These are phyloP conservation scores for Geotrichum bryndzae DNA, from an alignment of 1,139 yeast genomes.

Conservation along the genomic window DNA sequence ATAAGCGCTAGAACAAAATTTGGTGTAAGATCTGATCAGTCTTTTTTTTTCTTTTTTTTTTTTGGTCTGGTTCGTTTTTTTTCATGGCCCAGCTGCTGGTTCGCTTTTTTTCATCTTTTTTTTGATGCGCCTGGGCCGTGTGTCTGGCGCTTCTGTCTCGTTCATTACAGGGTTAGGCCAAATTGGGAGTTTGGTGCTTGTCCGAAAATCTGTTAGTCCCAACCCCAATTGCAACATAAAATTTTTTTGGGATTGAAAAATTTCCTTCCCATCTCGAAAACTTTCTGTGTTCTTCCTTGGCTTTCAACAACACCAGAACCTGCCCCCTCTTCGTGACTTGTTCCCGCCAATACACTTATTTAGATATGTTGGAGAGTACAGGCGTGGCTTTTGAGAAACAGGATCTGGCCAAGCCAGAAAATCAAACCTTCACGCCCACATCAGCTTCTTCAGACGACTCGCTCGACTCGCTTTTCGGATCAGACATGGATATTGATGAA, in stretches of 20 bases:
- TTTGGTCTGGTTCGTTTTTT: neutral
- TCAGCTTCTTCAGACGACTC: neutral
- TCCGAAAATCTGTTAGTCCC: neutral
- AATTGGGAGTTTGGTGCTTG: neutral
- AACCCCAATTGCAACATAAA: neutral
- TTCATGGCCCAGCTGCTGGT: neutral
- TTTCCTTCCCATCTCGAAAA: neutral
- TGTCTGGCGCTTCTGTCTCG: neutral
- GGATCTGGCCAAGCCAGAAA: neutral
- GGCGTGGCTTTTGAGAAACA: neutral
- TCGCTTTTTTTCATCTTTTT: neutral
- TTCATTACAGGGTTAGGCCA: neutral
- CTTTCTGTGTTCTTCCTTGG: neutral
- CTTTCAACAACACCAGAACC: neutral
- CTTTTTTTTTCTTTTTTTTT: neutral
- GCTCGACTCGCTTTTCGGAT: neutral
- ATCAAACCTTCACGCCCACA: neutral
- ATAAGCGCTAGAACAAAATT: neutral
- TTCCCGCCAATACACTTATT: neutral
- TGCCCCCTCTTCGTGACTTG: neutral
- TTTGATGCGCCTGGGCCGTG: neutral
- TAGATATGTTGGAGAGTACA: neutral
- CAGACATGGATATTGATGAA: neutral
- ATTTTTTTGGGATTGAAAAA: neutral
- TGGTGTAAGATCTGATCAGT: neutral